A percentile compares a stretch with the other conserved stretches of the same genome.
Evolutionary conservation across 2,329 filamentous ascomycete genomes (phyloP).

Genomic region (Onygenales sp.): DNA sequence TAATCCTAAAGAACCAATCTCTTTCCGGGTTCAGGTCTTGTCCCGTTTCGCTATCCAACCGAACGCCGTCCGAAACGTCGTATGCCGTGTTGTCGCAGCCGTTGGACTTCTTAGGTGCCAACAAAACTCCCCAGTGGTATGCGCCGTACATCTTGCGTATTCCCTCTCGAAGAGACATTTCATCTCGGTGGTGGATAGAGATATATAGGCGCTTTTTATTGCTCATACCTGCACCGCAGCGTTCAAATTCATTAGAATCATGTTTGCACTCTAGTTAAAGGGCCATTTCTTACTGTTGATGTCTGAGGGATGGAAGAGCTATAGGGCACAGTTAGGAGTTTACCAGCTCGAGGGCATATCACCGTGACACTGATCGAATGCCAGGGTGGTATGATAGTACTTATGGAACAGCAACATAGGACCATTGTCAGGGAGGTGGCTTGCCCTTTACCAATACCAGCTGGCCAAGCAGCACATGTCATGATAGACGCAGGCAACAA

Average conservation of each 20-base stretch:
- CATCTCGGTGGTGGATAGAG: slow-evolving; percentile 1
- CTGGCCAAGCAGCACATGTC: too few relatives aligned
- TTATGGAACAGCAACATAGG: neutral
- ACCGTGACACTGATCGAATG: slow-evolving; percentile 1
- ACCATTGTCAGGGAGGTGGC: neutral
- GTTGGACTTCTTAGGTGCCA: slow-evolving; percentile 1
- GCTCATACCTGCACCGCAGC: neutral
- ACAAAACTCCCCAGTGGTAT: neutral
- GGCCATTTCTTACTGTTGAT: neutral
- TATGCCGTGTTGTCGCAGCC: slow-evolving; percentile 1
- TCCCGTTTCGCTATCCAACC: neutral
- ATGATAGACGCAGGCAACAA: too few relatives aligned
- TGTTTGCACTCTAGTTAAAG: neutral
- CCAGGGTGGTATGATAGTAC: neutral
- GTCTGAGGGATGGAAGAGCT: neutral
- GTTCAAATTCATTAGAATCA: slow-evolving; percentile 1
- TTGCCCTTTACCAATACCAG: neutral
- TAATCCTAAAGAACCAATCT: slow-evolving; percentile 2
- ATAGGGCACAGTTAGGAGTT: neutral
- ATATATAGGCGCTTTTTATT: slow-evolving; percentile 1
- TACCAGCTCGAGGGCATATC: neutral
- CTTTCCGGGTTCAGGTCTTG: slow-evolving; percentile 2
- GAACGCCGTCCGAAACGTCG: slow-evolving; percentile 2
- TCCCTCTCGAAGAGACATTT: slow-evolving; percentile 1
- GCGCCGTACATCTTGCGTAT: neutral